Conservation (phyloP, 345 rosid species). For the Rhodamnia rubescens region DNA sequence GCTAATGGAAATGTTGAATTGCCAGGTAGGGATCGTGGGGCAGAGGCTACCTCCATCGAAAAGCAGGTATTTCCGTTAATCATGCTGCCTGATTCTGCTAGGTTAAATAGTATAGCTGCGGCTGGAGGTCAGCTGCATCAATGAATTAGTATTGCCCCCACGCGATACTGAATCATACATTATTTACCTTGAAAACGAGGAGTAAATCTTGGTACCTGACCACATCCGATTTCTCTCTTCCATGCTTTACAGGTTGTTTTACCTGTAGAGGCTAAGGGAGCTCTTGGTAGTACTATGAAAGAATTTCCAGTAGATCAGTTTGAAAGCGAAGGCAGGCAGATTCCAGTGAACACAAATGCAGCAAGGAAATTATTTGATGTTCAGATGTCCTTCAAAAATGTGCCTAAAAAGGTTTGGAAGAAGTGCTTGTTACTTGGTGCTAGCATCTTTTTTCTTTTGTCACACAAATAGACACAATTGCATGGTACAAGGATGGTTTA, state of each 20-base stretch:
- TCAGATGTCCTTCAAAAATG: constrained; percentile 90
- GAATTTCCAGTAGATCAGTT: constrained; percentile 94
- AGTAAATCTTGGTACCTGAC: background rate
- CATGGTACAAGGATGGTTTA: background rate
- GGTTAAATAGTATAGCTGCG: constrained; percentile 37
- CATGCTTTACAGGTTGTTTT: constrained; percentile 65
- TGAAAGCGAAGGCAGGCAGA: constrained; percentile 97
- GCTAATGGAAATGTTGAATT: constrained; percentile 83
- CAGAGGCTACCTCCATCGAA: constrained; percentile 96
- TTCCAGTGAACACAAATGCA: constrained; percentile 88
- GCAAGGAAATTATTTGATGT: constrained; percentile 95
- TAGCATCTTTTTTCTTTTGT: background rate
- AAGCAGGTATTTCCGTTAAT: constrained; percentile 52
- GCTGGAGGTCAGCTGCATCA: constrained; percentile 92
- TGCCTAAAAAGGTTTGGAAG: constrained; percentile 72
- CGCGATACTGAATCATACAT: background rate
- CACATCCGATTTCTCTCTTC: background rate
- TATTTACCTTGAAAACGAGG: background rate
- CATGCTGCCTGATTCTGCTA: constrained; percentile 62
- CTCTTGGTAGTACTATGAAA: constrained; percentile 96
- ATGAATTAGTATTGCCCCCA: constrained; percentile 49
- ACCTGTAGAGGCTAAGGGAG: constrained; percentile 96
- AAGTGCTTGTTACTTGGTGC: background rate
- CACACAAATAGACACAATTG: background rate
- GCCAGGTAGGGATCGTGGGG: constrained; percentile 77